Percentiles rank a stretch among this genome's conserved stretches.
These are phyloP conservation scores for Starmera dryadoides DNA, from an alignment of 805 yeast genomes.

Conservation along the genomic window DNA sequence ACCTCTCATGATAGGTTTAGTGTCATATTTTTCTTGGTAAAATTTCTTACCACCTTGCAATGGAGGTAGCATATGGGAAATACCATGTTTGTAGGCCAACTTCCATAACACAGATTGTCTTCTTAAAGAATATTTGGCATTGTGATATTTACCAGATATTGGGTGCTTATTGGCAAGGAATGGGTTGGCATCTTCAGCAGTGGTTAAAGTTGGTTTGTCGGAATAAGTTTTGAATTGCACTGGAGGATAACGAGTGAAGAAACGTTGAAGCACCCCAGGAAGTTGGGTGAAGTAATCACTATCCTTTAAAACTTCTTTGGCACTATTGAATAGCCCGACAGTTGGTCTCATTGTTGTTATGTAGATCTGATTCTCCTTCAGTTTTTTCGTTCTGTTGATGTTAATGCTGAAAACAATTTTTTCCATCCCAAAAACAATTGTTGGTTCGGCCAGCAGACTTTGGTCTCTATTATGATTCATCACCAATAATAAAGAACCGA, in stretches of 20 bases:
- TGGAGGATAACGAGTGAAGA: conserved; percentile 82
- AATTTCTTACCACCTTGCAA: conserved; percentile 44
- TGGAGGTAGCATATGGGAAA: conserved; percentile 69
- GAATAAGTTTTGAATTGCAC: conserved; percentile 66
- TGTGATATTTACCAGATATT: conserved; percentile 68
- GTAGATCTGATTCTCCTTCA: neutral
- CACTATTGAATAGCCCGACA: conserved; percentile 6
- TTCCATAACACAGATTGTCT: conserved; percentile 80
- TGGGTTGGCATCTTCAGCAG: conserved; percentile 74
- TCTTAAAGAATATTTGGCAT: conserved; percentile 72
- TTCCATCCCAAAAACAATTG: neutral
- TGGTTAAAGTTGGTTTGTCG: conserved; percentile 53
- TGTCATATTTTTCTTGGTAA: conserved; percentile 69
- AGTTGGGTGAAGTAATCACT: conserved; percentile 42
- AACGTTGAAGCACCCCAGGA: conserved; percentile 62
- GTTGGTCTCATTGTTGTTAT: conserved; percentile 19
- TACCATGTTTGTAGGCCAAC: conserved; percentile 75
- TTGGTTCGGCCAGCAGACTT: neutral
- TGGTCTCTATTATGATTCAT: neutral
- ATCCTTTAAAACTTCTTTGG: conserved; percentile 32
- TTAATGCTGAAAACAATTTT: too few relatives aligned
- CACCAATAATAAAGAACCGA: neutral
- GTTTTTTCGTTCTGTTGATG: too few relatives aligned
- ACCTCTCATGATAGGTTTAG: conserved; percentile 69
- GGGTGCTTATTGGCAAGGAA: conserved; percentile 82